Evolutionary conservation across 2,329 filamentous ascomycete genomes (phyloP).

Genomic region (Lasiodiplodia hormozganensis): DNA sequence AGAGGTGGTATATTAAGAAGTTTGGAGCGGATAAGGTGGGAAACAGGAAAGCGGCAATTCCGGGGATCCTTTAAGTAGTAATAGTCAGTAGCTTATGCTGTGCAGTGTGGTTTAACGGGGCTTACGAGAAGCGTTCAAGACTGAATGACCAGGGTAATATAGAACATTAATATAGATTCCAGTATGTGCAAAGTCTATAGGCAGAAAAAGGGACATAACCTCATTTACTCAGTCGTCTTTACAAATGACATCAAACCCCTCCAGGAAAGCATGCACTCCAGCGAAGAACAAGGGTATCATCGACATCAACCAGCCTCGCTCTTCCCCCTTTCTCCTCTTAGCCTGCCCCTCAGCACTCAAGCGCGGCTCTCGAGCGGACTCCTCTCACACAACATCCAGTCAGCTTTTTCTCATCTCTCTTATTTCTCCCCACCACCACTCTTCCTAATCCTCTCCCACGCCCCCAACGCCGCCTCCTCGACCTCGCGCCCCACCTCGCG

Average conservation of each 20-base stretch:
- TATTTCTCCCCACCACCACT: constrained; percentile 21
- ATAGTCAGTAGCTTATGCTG: background rate
- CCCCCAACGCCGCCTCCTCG: constrained; percentile 48
- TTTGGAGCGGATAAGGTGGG: constrained; percentile 86
- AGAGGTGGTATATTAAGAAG: constrained; percentile 83
- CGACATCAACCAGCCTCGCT: constrained; percentile 6
- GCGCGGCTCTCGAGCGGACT: constrained; percentile 34
- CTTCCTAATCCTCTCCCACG: constrained; percentile 36
- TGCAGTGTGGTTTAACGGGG: background rate
- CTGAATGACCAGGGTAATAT: background rate
- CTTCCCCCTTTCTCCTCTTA: background rate
- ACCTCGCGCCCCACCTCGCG: constrained; percentile 47
- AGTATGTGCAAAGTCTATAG: background rate
- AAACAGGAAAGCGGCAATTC: constrained; percentile 75
- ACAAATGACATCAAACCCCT: background rate
- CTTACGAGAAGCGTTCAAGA: background rate
- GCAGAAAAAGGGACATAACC: background rate
- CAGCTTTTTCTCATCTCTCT: background rate
- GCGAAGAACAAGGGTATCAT: constrained; percentile 31
- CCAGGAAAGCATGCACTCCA: background rate
- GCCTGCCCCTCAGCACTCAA: background rate
- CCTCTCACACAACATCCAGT: constrained; percentile 20
- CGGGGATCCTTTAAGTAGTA: constrained; percentile 56
- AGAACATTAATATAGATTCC: background rate
- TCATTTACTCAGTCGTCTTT: background rate